Conservation (phyloP, 129 eudicot species). For the Daucus carota region DH1_v3.0 NC_030388.2:27041001-27041500, state of each 20-base stretch:
- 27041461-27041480: too few species aligned
- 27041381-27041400: slow-evolving; percentile 31
- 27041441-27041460: neutral
- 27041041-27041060: neutral
- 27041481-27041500: too few species aligned
- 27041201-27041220: neutral
- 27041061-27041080: neutral
- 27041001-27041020: neutral
- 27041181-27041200: slow-evolving; percentile 2
- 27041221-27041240: neutral
- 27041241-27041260: neutral
- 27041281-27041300: slow-evolving; percentile 12
- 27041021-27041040: neutral
- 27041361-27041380: slow-evolving; percentile 62
- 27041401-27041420: slow-evolving; percentile 31
- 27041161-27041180: neutral
- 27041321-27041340: slow-evolving; percentile 44
- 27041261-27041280: neutral
- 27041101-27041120: neutral
- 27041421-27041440: slow-evolving; percentile 7
- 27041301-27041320: slow-evolving; percentile 27
- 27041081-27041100: neutral
- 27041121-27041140: neutral
- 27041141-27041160: neutral
- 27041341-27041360: slow-evolving; percentile 37